Conservation (phyloP, 345 rosid genomes). For the Acer campestre region DNA sequence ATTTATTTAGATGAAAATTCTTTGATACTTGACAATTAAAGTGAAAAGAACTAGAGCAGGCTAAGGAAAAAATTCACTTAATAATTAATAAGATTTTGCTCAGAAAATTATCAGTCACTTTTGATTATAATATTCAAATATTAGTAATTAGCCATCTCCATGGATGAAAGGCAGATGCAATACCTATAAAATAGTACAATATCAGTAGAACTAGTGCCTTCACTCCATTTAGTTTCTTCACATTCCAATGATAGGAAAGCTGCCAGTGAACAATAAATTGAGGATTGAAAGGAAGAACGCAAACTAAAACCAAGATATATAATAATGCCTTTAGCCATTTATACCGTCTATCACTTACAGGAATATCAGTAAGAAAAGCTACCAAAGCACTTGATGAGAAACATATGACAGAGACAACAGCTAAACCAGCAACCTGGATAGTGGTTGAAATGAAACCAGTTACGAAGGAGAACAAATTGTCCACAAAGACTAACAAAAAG, state of each 20-base stretch:
- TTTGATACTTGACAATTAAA: neutral
- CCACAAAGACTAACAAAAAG: neutral
- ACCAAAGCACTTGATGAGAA: conserved; percentile 39
- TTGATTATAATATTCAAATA: neutral
- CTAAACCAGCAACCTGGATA: conserved; percentile 45
- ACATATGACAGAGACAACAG: conserved; percentile 35
- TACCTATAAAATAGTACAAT: conserved; percentile 42
- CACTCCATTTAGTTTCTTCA: conserved; percentile 26
- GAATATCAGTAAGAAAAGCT: conserved; percentile 34
- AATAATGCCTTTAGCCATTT: neutral
- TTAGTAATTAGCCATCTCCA: neutral
- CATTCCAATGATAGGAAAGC: conserved; percentile 37
- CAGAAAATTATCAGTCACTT: neutral
- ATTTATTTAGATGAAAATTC: neutral
- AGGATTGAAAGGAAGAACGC: neutral
- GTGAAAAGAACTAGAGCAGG: neutral
- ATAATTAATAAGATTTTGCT: neutral
- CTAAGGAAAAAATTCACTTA: neutral
- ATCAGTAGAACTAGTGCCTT: conserved; percentile 28
- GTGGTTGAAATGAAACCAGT: neutral
- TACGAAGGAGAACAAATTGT: neutral
- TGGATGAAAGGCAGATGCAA: neutral
- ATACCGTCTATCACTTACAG: conserved; percentile 33
- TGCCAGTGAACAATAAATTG: conserved; percentile 20
- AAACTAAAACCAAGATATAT: neutral